Conservation (phyloP, 768 basidiomycete genomes). For the Hypholoma sublateritium region DNA sequence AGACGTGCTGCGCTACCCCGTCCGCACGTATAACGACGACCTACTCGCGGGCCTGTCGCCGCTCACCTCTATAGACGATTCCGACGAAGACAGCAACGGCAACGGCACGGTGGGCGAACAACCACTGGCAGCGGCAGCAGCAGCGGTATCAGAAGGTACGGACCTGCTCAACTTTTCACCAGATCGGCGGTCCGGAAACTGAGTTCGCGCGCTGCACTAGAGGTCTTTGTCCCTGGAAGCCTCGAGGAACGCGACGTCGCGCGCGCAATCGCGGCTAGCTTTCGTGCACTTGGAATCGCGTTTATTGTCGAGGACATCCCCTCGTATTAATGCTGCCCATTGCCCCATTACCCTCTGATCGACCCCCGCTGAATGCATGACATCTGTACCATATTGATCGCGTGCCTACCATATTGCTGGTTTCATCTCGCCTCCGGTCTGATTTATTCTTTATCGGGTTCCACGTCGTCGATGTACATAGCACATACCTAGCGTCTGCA, state of each 20-base stretch:
- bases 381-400: too few species aligned
- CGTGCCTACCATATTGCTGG: too few species aligned
- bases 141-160: constrained; percentile 5
- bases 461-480: too few species aligned
- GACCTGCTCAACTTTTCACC: not conserved
- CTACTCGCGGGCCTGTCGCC: constrained; percentile 1
- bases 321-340: too few species aligned
- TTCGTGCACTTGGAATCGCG: not conserved
- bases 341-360: too few species aligned
- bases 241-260: constrained; percentile 7
- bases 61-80: constrained; percentile 1
- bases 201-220: not conserved
- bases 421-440: too few species aligned
- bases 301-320: too few species aligned
- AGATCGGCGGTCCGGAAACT: not conserved
- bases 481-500: too few species aligned
- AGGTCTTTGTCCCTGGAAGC: constrained; percentile 1
- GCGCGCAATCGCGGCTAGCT: constrained; percentile 4
- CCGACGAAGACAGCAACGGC: not conserved
- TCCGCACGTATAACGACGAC: not conserved
- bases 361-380: too few species aligned
- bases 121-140: not conserved
- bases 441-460: too few species aligned
- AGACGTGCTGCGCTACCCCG: not conserved
- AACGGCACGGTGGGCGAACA: not conserved